Evolutionary conservation across 2,329 filamentous ascomycete species (phyloP).

Genomic region (Macroventuria anomochaeta): DNA sequence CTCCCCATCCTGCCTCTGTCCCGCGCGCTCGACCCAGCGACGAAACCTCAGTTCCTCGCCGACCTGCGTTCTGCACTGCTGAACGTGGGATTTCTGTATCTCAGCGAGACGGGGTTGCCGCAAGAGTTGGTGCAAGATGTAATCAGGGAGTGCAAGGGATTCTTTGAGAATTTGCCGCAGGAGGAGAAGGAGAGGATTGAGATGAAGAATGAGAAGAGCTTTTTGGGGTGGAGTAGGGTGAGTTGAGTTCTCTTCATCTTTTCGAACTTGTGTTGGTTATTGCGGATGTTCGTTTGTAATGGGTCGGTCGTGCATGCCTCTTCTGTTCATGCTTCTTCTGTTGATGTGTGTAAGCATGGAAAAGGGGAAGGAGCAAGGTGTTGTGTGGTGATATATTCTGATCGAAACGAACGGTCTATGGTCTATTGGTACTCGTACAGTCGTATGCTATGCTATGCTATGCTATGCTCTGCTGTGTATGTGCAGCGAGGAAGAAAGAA

Average conservation of each 20-base stretch:
- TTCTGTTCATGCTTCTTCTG: no score
- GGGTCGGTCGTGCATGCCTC: no score
- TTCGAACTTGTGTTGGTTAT: neutral
- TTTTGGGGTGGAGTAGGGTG: conserved; percentile 56
- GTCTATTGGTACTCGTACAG: conserved; percentile 14
- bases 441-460: conserved; percentile 5
- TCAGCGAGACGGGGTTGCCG: conserved; percentile 71
- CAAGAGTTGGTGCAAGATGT: conserved; percentile 70
- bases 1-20: conserved; percentile 81
- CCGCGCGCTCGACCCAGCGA: conserved; percentile 67
- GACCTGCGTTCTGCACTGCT: conserved; percentile 77
- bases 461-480: conserved; percentile 6
- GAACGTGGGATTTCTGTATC: conserved; percentile 87
- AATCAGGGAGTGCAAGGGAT: conserved; percentile 70
- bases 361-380: neutral
- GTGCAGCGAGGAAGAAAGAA: neutral
- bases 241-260: conserved; percentile 26
- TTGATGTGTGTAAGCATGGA: no score
- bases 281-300: neutral
- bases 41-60: conserved; percentile 74
- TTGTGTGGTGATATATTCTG: neutral
- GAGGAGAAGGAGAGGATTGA: conserved; percentile 73
- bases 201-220: conserved; percentile 59
- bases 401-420: conserved; percentile 5
- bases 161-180: conserved; percentile 74